These are phyloP conservation scores for Ophiostoma angusticollis DNA, from an alignment of 2,329 filamentous ascomycete species.

Conservation along the genomic window DNA sequence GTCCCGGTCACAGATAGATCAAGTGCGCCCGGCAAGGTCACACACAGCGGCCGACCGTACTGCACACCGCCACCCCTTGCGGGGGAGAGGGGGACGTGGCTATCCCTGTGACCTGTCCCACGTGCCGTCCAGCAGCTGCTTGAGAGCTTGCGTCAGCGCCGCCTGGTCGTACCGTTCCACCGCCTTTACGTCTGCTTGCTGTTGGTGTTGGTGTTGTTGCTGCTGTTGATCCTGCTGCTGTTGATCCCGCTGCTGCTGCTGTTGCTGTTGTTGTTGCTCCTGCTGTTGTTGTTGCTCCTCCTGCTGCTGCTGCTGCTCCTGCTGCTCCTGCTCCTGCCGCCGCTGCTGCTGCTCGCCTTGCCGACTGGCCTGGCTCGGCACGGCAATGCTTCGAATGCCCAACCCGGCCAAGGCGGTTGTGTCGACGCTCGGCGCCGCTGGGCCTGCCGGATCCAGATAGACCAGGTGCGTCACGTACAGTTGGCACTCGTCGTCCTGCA, in stretches of 20 bases:
- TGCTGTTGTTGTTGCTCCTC: too few relatives aligned
- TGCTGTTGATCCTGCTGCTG: too few relatives aligned
- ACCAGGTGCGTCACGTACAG: constrained; percentile 75
- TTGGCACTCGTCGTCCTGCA: constrained; percentile 34
- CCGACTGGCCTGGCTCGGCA: constrained; percentile 49
- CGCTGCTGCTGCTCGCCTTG: constrained; percentile 19
- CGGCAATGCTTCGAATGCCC: constrained; percentile 66
- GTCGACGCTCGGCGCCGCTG: constrained; percentile 53
- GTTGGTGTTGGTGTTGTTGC: too few relatives aligned
- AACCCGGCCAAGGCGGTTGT: constrained; percentile 44
- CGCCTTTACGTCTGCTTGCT: not conserved
- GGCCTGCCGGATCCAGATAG: constrained; percentile 51
- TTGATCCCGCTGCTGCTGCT: too few relatives aligned
- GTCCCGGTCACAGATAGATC: too few relatives aligned
- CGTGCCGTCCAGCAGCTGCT: constrained; percentile 2
- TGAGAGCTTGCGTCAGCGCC: constrained; percentile 1
- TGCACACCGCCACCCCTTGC: too few relatives aligned
- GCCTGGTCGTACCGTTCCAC: constrained; percentile 6
- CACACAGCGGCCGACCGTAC: too few relatives aligned
- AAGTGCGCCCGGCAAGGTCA: too few relatives aligned
- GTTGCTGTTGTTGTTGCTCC: too few relatives aligned
- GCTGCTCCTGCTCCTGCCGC: too few relatives aligned
- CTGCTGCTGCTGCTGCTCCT: too few relatives aligned
- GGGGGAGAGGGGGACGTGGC: too few relatives aligned
- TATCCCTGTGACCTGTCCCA: not conserved